These are phyloP conservation scores for Cladosporium sp. DNA, from an alignment of 2,329 filamentous ascomycete genomes.

Conservation along the genomic window DNA sequence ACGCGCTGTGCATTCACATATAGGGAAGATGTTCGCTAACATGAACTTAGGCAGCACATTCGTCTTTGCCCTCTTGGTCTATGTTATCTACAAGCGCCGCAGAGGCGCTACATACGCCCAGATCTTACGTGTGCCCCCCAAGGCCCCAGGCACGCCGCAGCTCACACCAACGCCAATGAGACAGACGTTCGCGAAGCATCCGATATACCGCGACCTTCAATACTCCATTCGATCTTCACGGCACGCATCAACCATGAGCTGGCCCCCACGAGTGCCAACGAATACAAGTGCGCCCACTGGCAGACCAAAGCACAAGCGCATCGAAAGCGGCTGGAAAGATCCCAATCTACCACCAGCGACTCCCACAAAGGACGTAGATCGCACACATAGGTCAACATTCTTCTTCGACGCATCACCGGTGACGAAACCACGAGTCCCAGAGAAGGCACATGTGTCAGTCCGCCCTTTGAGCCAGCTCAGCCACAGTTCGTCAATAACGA, in stretches of 20 bases:
- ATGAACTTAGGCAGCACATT: conserved; percentile 23
- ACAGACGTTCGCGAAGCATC: conserved; percentile 20
- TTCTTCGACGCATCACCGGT: conserved; percentile 10
- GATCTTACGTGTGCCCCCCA: conserved; percentile 27
- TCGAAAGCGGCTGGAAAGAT: conserved; percentile 14
- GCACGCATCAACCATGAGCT: conserved; percentile 18
- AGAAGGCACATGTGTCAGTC: conserved; percentile 5
- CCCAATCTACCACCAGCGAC: not conserved
- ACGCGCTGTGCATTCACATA: not conserved
- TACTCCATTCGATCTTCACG: conserved; percentile 29
- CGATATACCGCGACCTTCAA: conserved; percentile 29
- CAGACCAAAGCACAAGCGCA: conserved; percentile 1
- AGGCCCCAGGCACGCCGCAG: conserved; percentile 22
- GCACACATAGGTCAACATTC: conserved; percentile 4
- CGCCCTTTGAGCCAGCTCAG: conserved; percentile 6
- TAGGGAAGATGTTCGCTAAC: not conserved
- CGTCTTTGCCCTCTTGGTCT: conserved; percentile 27
- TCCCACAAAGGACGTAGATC: not conserved
- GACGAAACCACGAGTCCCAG: not conserved
- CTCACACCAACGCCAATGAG: conserved; percentile 20
- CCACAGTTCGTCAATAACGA: conserved; percentile 3
- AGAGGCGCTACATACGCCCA: conserved; percentile 28
- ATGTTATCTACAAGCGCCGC: conserved; percentile 26
- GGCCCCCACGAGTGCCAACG: not conserved
- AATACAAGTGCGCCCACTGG: not conserved